Base-by-base conservation (phyloP, 2,329 filamentous ascomycete genomes). In the Waltergamsia citrina region DNA sequence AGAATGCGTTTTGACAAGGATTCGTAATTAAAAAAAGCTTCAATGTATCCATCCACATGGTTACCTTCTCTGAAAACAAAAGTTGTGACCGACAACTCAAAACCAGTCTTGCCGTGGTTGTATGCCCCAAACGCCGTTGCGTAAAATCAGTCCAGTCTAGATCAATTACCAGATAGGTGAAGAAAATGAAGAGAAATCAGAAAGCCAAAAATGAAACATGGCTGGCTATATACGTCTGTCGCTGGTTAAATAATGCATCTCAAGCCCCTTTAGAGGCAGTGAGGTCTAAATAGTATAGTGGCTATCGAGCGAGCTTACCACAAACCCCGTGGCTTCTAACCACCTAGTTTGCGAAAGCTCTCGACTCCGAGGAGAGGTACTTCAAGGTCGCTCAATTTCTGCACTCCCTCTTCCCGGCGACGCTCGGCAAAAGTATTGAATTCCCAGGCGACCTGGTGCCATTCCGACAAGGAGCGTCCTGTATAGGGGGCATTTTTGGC, bases 351-450 rank as follows among this genome's bases (percentile, higher is more conserved):
- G 34, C 61, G 58, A 40, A 65, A 62, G 10, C 59, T 59, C 34
- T 65, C 62, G 2, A 65, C 53, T 11, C 51, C 52, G 4, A 66
- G 53, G 14, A 53, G 45, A 2, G 60, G 63, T 4, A 66, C 59
- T 54, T 90, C 84, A 27, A 90, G 76, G 28, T 79, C 74, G 43
- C 62, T 66, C 39, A 85, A 70, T 1, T 64, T 63, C 3, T 73
- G 67, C 8, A 87, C 73, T 29, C 84, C 84, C 51, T 92, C 85
- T 30, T 77, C 75, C 33, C 78, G 77, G 35, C 85, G 71, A 29
- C 84, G 68, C 38, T 90, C 83, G 21, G 86, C 75, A 54, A 90
- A 92, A 48, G 77, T 84, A 57, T 88, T 85, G 60, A 78, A 85
- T 52, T 92, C 85, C 36, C 74, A 72, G 12, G 87, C 75, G 15